A percentile compares a stretch with the other conserved stretches of the same genome.
Evolutionary conservation across 2,329 filamentous ascomycete genomes (phyloP).

Genomic region (Talaromyces sp.): DNA sequence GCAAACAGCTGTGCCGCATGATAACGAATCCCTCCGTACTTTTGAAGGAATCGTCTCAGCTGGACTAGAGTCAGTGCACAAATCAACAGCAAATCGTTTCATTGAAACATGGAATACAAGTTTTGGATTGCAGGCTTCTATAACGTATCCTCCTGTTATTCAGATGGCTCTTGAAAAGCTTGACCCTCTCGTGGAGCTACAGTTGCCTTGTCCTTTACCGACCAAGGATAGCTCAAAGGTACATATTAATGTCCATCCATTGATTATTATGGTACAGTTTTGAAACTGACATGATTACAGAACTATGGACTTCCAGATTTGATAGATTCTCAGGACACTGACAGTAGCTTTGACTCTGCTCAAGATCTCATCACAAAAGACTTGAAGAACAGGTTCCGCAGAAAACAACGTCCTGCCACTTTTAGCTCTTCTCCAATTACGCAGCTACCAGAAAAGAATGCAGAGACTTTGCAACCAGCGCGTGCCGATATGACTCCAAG

Average conservation of each 20-base stretch:
- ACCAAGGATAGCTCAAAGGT: constrained; percentile 30
- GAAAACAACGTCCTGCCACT: constrained; percentile 8
- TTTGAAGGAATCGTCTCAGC: constrained; percentile 48
- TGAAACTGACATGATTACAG: constrained; percentile 10
- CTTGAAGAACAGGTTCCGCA: constrained; percentile 4
- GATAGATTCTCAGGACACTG: constrained; percentile 46
- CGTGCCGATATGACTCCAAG: constrained; percentile 38
- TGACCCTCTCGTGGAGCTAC: constrained; percentile 49
- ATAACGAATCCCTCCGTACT: constrained; percentile 42
- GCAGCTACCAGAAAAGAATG: constrained; percentile 11
- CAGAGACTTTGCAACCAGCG: constrained; percentile 19
- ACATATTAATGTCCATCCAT: constrained; percentile 1
- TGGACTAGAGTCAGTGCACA: constrained; percentile 50
- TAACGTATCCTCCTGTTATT: constrained; percentile 62
- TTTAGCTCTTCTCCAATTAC: constrained; percentile 26
- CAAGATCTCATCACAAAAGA: constrained; percentile 5
- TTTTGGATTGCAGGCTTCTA: constrained; percentile 55
- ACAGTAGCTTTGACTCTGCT: constrained; percentile 28
- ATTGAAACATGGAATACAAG: constrained; percentile 64
- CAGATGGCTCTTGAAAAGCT: constrained; percentile 58
- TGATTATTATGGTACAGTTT: constrained; percentile 4
- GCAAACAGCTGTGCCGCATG: constrained; percentile 21
- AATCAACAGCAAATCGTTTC: constrained; percentile 46
- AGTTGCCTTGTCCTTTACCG: constrained; percentile 42
- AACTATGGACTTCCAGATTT: constrained; percentile 26